A percentile compares a stretch with the other conserved stretches of the same genome.
phyloP scores from a whole-genome alignment of 257 asterid genomes.

The Solanum medicagineum region DNA sequence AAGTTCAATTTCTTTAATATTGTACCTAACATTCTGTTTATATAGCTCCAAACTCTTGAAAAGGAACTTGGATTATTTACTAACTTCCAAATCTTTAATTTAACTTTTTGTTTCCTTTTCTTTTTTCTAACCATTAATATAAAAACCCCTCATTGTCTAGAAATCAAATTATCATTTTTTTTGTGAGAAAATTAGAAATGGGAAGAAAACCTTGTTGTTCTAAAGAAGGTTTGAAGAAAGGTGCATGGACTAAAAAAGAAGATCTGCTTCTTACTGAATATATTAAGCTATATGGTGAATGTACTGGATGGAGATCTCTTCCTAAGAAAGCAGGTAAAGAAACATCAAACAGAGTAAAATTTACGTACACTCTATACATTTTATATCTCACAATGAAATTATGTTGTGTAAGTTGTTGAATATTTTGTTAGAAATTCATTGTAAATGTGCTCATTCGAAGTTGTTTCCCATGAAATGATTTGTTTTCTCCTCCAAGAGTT shows the following conservation, averaged over 20 bases:
- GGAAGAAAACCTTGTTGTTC: neutral
- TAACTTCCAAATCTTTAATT: neutral
- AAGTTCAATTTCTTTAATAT: neutral
- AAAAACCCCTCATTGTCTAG: neutral
- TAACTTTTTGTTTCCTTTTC: too few species aligned
- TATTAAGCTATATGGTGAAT: neutral
- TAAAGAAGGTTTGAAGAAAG: neutral
- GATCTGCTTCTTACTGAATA: neutral
- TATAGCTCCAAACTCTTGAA: neutral
- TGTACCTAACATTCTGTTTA: neutral
- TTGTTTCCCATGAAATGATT: too few species aligned
- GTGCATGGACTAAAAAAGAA: neutral
- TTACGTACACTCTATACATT: too few species aligned
- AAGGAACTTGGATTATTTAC: neutral
- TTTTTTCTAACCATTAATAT: neutral
- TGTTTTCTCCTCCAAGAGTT: too few species aligned
- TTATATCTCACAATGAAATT: too few species aligned
- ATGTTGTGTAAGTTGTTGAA: too few species aligned
- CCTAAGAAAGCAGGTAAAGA: neutral
- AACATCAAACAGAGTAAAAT: too few species aligned
- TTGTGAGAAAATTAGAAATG: neutral
- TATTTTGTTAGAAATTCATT: too few species aligned
- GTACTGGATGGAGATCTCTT: neutral
- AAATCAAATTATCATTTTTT: neutral
- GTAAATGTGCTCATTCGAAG: too few species aligned